phyloP scores from a whole-genome alignment of 176 grass and related monocot genomes.

The Triticum dicoccoides region DNA sequence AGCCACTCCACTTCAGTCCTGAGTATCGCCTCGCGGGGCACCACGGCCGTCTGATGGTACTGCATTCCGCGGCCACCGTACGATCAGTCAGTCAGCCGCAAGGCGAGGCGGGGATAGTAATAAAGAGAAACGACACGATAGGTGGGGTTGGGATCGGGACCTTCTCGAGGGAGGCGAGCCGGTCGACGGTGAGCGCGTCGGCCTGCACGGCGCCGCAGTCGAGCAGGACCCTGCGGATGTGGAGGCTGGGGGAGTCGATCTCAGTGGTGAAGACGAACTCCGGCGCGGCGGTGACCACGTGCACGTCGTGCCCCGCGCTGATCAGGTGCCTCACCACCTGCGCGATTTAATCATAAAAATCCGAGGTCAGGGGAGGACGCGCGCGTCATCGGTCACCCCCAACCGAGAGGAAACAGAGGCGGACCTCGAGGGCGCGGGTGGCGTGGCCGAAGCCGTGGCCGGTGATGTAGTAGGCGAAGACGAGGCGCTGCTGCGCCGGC shows the following conservation, averaged over 20 bases:
- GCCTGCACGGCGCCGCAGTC: constrained; percentile 98
- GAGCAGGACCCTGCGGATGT: constrained; percentile 90
- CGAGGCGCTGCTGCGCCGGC: constrained; percentile 40
- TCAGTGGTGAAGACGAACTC: constrained; percentile 97
- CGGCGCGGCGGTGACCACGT: constrained; percentile 83
- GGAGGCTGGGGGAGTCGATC: constrained; percentile 68
- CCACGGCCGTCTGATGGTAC: constrained; percentile 94
- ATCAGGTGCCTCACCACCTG: constrained; percentile 94
- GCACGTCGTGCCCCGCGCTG: constrained; percentile 82
- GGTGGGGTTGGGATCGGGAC: not conserved
- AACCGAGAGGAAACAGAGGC: not conserved
- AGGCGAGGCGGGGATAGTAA: not conserved
- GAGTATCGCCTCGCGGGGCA: constrained; percentile 84
- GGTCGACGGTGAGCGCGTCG: constrained; percentile 95
- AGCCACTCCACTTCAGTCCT: constrained; percentile 92
- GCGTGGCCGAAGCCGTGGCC: constrained; percentile 98
- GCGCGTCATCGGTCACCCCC: no score
- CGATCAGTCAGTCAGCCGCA: not conserved
- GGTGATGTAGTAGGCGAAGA: constrained; percentile 94
- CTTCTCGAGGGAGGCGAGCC: constrained; percentile 92
- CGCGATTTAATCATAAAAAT: not conserved
- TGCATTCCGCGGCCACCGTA: constrained; percentile 27
- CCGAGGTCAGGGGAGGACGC: no score
- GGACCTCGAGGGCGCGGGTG: constrained; percentile 83
- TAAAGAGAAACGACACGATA: not conserved